Conservation (phyloP, 108 stramenopile species). For the Skeletonema marinoi region DNA sequence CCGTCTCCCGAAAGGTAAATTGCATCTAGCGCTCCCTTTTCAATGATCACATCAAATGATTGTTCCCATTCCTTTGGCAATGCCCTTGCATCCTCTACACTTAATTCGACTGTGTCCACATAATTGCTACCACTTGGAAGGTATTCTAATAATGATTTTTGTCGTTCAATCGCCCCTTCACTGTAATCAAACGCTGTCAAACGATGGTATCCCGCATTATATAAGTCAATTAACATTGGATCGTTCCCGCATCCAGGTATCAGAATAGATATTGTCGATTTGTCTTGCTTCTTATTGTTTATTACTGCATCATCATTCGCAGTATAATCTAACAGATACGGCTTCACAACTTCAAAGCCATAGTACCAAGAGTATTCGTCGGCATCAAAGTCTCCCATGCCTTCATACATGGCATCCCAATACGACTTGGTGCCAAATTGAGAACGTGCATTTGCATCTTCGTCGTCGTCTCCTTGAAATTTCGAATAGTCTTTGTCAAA, state of each 20-base stretch:
- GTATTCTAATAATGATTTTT: constrained; percentile 55
- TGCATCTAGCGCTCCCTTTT: constrained; percentile 83
- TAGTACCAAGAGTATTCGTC: constrained; percentile 86
- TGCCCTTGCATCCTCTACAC: constrained; percentile 60
- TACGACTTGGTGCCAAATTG: constrained; percentile 77
- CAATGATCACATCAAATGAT: constrained; percentile 70
- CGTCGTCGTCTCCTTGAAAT: constrained; percentile 44
- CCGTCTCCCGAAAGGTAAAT: constrained; percentile 80
- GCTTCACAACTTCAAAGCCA: constrained; percentile 63
- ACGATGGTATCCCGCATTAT: constrained; percentile 55
- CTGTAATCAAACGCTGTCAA: constrained; percentile 80
- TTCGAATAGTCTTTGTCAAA: constrained; percentile 35
- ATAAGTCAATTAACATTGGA: constrained; percentile 68
- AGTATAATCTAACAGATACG: constrained; percentile 28
- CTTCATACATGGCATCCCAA: constrained; percentile 80
- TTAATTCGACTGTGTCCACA: constrained; percentile 39
- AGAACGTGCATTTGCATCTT: constrained; percentile 54
- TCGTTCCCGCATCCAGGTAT: constrained; percentile 85
- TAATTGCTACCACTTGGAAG: constrained; percentile 36
- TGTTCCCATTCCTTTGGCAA: constrained; percentile 57
- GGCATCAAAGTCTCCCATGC: constrained; percentile 76
- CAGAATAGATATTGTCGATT: constrained; percentile 46
- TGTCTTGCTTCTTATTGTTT: not conserved
- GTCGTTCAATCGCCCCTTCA: constrained; percentile 73
- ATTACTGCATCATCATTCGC: not conserved